Base-by-base conservation (phyloP, 768 basidiomycete genomes). In the Coprinopsis strossmayeri region DNA sequence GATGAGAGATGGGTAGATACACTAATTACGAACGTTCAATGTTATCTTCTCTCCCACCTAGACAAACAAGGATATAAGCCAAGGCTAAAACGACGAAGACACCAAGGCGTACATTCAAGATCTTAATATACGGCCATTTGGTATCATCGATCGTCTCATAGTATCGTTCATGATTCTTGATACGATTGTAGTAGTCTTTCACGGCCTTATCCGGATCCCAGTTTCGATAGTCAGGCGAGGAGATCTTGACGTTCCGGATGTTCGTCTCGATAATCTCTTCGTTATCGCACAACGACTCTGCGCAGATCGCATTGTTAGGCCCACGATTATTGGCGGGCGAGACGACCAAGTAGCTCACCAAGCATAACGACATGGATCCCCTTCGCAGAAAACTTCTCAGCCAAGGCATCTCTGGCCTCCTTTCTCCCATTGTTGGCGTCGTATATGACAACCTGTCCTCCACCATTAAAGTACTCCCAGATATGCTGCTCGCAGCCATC, bases 361-460 rank as follows among this genome's bases (percentile, higher is more conserved):
- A 99, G 77, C 66, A 97, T 75, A 57, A 98, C 79, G 52, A 99
- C 91, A 72, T 98, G 95, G 45, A 97, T 86, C 1, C 89, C 92
- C 18, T 67, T 76, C 59, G 79, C 78, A 63, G 89, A 85, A 59
- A 95, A 97, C 67, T 82, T 93, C 67, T 93, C 83, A 0, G 84
- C 83, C 42, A 96, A 64, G 18, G 71, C 70, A 53, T 85, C 80
- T 47, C 96, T 71, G 25, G 75, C 76, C 40, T 73, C 76, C 18
- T 74, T 71, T 5, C 80, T 81, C 1, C 92, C 92, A 57, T 97
- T 97, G 61, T 99, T 99, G 24, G 96, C 96, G 62, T 99, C 96
- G 69, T 97, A 98, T 54, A 99, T 94, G 30, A 95, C 91, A 21
- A 98, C 94, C 64, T 99, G 96, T 0, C 95, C 96, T 3, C 91